phyloP scores from a whole-genome alignment of 1,284 basidiomycete genomes.

The Trametes pubescens region DNA sequence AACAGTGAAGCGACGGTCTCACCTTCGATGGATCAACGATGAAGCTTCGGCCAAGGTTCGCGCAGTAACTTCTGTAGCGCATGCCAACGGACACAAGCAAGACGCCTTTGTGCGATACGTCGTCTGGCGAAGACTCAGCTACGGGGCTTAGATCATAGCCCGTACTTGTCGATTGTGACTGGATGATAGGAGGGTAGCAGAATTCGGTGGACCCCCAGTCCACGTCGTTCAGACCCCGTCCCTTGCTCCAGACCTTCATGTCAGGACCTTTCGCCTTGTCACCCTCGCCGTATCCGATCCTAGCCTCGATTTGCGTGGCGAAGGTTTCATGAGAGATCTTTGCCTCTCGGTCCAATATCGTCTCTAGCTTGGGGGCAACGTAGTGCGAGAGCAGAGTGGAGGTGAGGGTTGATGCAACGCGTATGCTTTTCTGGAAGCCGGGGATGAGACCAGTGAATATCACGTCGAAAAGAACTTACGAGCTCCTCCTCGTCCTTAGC shows the following conservation, averaged over 20 bases:
- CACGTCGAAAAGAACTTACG: constrained; percentile 54
- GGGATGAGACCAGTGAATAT: not conserved
- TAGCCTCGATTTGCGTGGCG: constrained; percentile 84
- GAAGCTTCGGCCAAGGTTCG: constrained; percentile 92
- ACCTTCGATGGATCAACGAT: constrained; percentile 94
- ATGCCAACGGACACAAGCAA: constrained; percentile 90
- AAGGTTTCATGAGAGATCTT: constrained; percentile 91
- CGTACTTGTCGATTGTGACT: constrained; percentile 83
- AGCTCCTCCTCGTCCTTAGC: constrained; percentile 93
- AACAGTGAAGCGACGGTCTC: constrained; percentile 36
- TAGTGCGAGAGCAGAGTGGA: constrained; percentile 89
- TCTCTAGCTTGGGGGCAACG: constrained; percentile 89
- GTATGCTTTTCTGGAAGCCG: constrained; percentile 71
- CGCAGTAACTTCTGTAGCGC: constrained; percentile 93
- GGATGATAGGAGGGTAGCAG: constrained; percentile 95
- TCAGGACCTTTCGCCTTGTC: constrained; percentile 80
- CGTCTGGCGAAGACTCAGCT: constrained; percentile 85
- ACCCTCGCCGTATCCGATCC: constrained; percentile 86
- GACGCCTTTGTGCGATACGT: constrained; percentile 91
- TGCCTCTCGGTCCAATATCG: constrained; percentile 90
- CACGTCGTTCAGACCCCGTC: constrained; percentile 78
- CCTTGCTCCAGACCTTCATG: constrained; percentile 90
- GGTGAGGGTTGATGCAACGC: constrained; percentile 81
- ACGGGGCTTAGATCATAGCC: constrained; percentile 92
- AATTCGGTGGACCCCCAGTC: constrained; percentile 92